Conservation (phyloP, 2,329 filamentous ascomycete species). For the Monosporascus sp. region DNA sequence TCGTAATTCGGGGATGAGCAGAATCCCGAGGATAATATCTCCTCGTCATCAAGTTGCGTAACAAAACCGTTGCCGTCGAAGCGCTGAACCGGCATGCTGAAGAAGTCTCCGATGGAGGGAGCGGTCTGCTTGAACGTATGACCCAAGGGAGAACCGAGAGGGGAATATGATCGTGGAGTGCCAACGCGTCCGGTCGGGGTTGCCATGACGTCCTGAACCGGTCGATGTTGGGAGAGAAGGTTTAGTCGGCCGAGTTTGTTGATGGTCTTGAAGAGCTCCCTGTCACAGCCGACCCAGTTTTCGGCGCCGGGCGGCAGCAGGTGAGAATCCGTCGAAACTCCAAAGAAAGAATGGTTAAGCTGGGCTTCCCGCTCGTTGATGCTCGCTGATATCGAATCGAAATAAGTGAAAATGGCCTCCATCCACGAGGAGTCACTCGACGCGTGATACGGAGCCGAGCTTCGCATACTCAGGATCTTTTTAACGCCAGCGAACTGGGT, state of each 20-base stretch:
- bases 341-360: slow-evolving; percentile 64
- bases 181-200: slow-evolving; percentile 19
- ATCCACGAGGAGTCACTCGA: slow-evolving; percentile 79
- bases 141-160: slow-evolving; percentile 36
- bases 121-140: slow-evolving; percentile 36
- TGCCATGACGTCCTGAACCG: slow-evolving; percentile 39
- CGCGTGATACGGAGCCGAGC: slow-evolving; percentile 44
- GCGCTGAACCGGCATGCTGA: slow-evolving; percentile 48
- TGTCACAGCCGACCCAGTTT: slow-evolving; percentile 83
- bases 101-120: slow-evolving; percentile 40
- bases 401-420: slow-evolving; percentile 88
- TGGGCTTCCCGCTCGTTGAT: slow-evolving; percentile 90
- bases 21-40: slow-evolving; percentile 38
- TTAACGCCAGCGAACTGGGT: slow-evolving; percentile 91
- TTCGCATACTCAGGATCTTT: slow-evolving; percentile 76
- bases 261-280: slow-evolving; percentile 79
- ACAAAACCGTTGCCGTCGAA: slow-evolving; percentile 66
- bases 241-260: slow-evolving; percentile 80
- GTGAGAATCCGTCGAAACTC: slow-evolving; percentile 40
- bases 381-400: slow-evolving; percentile 86
- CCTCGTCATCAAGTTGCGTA: slow-evolving; percentile 50
- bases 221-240: slow-evolving; percentile 67
- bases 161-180: slow-evolving; percentile 28
- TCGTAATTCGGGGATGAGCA: slow-evolving; percentile 44
- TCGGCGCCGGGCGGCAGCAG: slow-evolving; percentile 61